Evolutionary conservation across 2,329 filamentous ascomycete genomes (phyloP), one percentile per base, ranked within the genome.

Genomic region (Beauveria brongniartii): DNA sequence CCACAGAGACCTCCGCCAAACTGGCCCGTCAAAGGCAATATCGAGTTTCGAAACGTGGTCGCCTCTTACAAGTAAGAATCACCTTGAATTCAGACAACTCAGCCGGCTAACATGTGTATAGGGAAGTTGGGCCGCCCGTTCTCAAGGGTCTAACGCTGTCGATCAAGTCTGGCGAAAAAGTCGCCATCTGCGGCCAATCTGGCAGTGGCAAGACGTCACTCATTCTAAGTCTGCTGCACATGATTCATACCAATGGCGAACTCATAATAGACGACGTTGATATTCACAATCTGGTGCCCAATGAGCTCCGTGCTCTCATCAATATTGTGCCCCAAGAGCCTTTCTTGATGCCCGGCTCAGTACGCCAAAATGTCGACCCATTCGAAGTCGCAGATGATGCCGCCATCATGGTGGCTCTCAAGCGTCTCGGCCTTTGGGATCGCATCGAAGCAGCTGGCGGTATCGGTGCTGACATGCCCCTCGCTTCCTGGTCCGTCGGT

Each of bases 311-410:
- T 4, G 67, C 73, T 22, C 74, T 73, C 7, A 68, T 83, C 46
- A 77, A 79, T 51, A 75, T 76, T 18, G 66, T 83, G 1, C 77
- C 81, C 0, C 81, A 84, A 67, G 79, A 83, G 9, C 68, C 78
- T 0, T 73, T 79, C 10, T 78, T 82, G 64, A 67, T 82, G 3
- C 74, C 74, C 1, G 76, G 73, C 30, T 74, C 71, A 2, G 71
- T 85, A 2, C 75, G 79, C 0, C 67, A 72, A 2, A 85, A 84
- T 48, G 68, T 80, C 2, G 80, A 82, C 62, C 80, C 80, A 0
- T 66, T 69, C 3, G 62, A 65, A 0, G 61, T 64, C 4, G 69
- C 69, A 44, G 69, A 70, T 1, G 75, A 81, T 50, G 72, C 73
- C 8, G 69, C 69, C 3, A 76, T 82, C 51, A 71, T 75, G 41